Evolutionary conservation across 768 basidiomycete genomes (phyloP), one percentile per base, ranked within the genome.

Genomic region (Kwoniella sp.): DNA sequence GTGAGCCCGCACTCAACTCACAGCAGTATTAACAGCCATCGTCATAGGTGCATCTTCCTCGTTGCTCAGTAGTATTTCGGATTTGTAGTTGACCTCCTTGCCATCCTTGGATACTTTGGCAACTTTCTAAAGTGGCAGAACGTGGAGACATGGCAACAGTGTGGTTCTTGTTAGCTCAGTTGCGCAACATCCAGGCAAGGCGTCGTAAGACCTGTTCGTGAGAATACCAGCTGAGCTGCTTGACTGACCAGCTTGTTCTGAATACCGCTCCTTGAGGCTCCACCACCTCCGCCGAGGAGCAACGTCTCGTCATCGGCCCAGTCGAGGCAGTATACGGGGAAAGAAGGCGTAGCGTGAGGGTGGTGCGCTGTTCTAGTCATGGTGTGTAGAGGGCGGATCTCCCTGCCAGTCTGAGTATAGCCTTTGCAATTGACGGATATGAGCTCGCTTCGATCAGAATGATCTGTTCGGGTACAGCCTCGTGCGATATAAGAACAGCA

Each of bases 11-110:
- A 82, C 85, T 86, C 64, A 25, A 67, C 81, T 66, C 79, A 90
- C 91, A 82, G 86, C 79, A 9, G 83, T 80, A 76, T 89, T 82
- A 13, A 86, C 85, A 20, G 89, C 88, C 85, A 97, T 88, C 78
- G 93, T 95, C 92, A 93, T 97, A n/a, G 96, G 94, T 4, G 90
- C 90, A 81, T 98, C 96, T 77, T 94, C 94, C 37, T 87, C 89
- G 30, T 80, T 85, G 60, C 86, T 88, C 13, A 99, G 85, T 73
- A 91, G 87, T 54, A 88, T 83, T 78, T 96, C 92, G 70, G 62
- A 65, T 30, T 65, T 25, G 25, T 72, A 73, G 45, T 64, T 60
- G 13, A 82, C 69, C 4, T 61, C 66, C 58, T 67, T 59, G 1
- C 77, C 78, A 61, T 80, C 76, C 53, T 66, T 67, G n/a, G 76